Base-by-base conservation (phyloP, 2,329 filamentous ascomycete species). In the Alternaria gansuensis region DNA sequence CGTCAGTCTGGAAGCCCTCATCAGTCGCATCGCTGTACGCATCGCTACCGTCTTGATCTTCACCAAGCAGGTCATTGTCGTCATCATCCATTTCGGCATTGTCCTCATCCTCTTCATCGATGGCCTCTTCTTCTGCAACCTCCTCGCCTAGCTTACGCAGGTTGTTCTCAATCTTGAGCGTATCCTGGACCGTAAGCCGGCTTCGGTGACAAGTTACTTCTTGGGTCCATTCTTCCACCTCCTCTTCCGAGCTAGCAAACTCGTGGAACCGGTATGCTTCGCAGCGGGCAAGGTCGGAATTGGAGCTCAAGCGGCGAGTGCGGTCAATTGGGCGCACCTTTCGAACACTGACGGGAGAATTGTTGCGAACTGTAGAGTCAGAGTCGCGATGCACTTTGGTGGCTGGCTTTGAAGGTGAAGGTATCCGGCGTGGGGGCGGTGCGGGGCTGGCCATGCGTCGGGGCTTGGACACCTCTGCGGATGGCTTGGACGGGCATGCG, bases 191-290 rank as follows among this genome's bases (percentile, higher is more conserved):
- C 4, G 93, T 98, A 37, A 99, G 83, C 71, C 91, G 92, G 49
- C 84, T 84, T 55, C 84, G 84, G 64, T 87, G 82, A 31, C 86
- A 85, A 7, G 85, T 83, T 33, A 86, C 82, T 69, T 91, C 89
- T 55, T 90, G 87, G 29, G 96, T 91, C 95, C 95, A 99, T 69
- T 97, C 93, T 57, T 97, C 93, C 62, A 95, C 90, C 58, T 92
- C 87, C 39, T 90, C 91, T 59, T 91, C 87, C 49, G 91, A 93
- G 74, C 90, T 93, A 41, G 92, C 94, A 75, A 98, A 98, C 71
- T 97, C 94, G 75, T 97, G 92, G 74, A 97, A 98, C 48, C 82
- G 79, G 43, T 78, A 80, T n/a, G 82, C 81, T 69, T 83, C 81
- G 81, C 87, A 73, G 80, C 87, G 76, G 57, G 77, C 78, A 37